Evolutionary conservation across 768 basidiomycete species (phyloP).

Genomic region (Tulasnella sp.): DNA sequence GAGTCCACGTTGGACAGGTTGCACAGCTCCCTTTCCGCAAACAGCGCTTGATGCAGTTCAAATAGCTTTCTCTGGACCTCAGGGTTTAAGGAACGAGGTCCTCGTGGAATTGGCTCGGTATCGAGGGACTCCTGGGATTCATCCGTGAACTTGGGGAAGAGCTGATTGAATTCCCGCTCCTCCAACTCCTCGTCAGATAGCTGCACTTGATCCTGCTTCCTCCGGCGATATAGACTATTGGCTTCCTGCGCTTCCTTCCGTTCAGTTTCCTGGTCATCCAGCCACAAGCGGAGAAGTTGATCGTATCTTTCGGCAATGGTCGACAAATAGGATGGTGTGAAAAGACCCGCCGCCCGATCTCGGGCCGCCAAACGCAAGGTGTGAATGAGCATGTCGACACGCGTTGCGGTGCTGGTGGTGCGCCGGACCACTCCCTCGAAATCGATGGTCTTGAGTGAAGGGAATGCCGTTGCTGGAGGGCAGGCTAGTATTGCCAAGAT

Average conservation of each 20-base stretch:
- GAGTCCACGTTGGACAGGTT: not conserved
- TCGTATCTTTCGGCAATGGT: conserved; percentile 56
- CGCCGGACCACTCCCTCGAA: not conserved
- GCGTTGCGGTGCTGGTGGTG: conserved; percentile 38
- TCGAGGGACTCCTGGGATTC: conserved; percentile 29
- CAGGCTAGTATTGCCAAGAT: not conserved
- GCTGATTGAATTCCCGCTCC: conserved; percentile 70
- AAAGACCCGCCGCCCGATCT: conserved; percentile 42
- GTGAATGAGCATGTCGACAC: conserved; percentile 43
- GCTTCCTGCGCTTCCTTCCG: conserved; percentile 59
- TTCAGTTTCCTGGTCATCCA: conserved; percentile 68
- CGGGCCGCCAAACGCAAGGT: conserved; percentile 37
- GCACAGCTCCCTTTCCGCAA: not conserved
- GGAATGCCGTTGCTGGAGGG: not conserved
- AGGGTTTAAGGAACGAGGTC: not conserved
- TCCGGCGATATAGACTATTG: conserved; percentile 71
- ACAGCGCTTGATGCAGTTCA: not conserved
- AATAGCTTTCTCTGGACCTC: not conserved
- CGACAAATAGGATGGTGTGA: conserved; percentile 33
- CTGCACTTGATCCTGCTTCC: conserved; percentile 49
- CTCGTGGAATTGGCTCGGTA: not conserved
- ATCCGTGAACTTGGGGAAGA: conserved; percentile 85
- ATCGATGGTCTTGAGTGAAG: not conserved
- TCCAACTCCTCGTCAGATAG: conserved; percentile 70
- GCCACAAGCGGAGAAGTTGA: conserved; percentile 75